These are phyloP conservation scores for Cornus kousa DNA, from an alignment of 148 eudicot species.

Conservation along the genomic window DNA sequence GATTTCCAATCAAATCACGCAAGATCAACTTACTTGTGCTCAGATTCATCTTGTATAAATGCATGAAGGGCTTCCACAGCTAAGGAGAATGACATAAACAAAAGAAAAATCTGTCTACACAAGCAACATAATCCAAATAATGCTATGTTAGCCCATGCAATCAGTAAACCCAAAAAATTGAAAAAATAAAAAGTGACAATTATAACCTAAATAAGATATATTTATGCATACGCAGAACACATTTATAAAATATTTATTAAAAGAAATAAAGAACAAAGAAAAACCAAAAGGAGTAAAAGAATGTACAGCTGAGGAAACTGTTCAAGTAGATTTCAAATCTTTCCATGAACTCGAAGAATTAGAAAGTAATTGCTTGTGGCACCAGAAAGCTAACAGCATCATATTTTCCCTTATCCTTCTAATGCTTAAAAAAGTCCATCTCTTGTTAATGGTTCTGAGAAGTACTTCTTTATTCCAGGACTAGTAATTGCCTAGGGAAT, in stretches of 20 bases:
- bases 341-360: neutral
- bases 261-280: neutral
- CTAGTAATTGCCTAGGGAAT: too few relatives aligned
- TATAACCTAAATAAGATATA: neutral
- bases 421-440: too few relatives aligned
- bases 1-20: neutral
- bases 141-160: conserved; percentile 26
- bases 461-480: too few relatives aligned
- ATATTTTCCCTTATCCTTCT: neutral
- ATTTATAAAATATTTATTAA: neutral
- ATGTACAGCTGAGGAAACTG: neutral
- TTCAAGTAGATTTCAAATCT: neutral
- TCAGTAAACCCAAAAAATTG: neutral
- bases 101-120: conserved; percentile 98
- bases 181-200: neutral
- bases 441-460: too few relatives aligned
- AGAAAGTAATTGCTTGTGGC: neutral
- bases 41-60: conserved; percentile 97
- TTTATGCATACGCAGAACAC: neutral
- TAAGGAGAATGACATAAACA: conserved; percentile 93
- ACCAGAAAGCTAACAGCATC: neutral
- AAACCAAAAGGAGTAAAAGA: neutral
- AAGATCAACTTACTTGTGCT: conserved; percentile 82
- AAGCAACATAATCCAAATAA: conserved; percentile 28
- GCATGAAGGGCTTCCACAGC: conserved; percentile 99